A percentile compares a stretch with the other conserved stretches of the same genome.
These are phyloP conservation scores for Auriscalpium vulgare DNA, from an alignment of 768 basidiomycete genomes.

Conservation along the genomic window DNA sequence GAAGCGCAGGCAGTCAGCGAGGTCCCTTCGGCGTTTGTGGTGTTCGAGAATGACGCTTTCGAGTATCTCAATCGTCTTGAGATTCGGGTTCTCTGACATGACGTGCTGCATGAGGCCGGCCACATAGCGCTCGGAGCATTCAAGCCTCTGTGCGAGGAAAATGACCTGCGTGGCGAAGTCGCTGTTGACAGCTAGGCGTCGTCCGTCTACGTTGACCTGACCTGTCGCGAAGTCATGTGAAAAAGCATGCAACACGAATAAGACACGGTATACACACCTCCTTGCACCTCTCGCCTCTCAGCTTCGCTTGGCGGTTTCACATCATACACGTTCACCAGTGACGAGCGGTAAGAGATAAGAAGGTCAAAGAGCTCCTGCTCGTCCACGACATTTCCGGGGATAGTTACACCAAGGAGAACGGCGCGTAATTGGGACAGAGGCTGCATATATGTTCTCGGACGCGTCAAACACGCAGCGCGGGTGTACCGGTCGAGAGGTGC, in stretches of 20 bases:
- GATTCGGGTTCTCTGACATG: constrained; percentile 58
- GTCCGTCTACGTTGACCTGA: constrained; percentile 54
- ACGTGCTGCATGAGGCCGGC: constrained; percentile 62
- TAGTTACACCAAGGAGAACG: constrained; percentile 40
- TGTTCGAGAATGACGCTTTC: constrained; percentile 62
- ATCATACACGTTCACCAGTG: constrained; percentile 57
- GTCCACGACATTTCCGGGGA: constrained; percentile 36
- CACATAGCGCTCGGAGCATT: constrained; percentile 74
- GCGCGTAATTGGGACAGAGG: constrained; percentile 50
- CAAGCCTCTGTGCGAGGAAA: constrained; percentile 75
- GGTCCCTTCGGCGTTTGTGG: constrained; percentile 60
- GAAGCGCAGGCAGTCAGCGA: constrained; percentile 63
- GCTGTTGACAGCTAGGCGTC: constrained; percentile 62
- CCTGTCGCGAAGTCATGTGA: constrained; percentile 35
- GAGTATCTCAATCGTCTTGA: constrained; percentile 45
- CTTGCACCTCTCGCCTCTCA: constrained; percentile 68
- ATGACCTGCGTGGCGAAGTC: constrained; percentile 74
- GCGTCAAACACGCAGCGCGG: neutral
- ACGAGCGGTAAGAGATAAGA: constrained; percentile 57
- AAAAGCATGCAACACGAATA: neutral
- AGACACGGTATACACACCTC: constrained; percentile 32
- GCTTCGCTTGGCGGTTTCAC: constrained; percentile 51
- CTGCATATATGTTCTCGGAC: constrained; percentile 35
- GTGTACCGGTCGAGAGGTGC: too few relatives aligned
- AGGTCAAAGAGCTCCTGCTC: constrained; percentile 75